Evolutionary conservation across 768 basidiomycete genomes (phyloP).

Genomic region (Pleurotus tuber-regium): DNA sequence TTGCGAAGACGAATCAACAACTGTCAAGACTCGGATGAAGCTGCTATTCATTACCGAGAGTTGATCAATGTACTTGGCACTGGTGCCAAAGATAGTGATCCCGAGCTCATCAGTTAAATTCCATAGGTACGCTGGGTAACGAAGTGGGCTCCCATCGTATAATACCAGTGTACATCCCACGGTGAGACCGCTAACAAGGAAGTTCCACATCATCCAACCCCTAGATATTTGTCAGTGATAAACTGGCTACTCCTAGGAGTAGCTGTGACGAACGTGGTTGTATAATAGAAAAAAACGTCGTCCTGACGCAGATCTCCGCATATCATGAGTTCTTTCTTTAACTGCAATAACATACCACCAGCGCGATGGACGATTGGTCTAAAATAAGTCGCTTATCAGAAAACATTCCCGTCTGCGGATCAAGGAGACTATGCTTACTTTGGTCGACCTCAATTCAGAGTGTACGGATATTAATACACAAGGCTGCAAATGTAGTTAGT

Average conservation of each 20-base stretch:
- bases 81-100: conserved; percentile 79
- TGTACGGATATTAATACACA: neutral
- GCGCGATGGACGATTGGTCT: conserved; percentile 79
- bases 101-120: conserved; percentile 62
- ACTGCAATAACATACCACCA: conserved; percentile 75
- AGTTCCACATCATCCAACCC: conserved; percentile 95
- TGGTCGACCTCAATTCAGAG: conserved; percentile 33
- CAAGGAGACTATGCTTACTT: conserved; percentile 40
- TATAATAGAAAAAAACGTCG: conserved; percentile 83
- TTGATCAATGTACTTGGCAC: conserved; percentile 81
- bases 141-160: conserved; percentile 80
- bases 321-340: conserved; percentile 68
- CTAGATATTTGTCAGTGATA: conserved; percentile 30
- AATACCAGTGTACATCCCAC: conserved; percentile 70
- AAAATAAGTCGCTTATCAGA: conserved; percentile 11
- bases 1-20: conserved; percentile 14
- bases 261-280: conserved; percentile 59
- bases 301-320: conserved; percentile 63
- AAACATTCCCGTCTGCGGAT: conserved; percentile 11
- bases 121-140: conserved; percentile 66
- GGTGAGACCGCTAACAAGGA: conserved; percentile 63
- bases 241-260: neutral
- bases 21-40: conserved; percentile 7
- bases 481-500: neutral
- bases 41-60: conserved; percentile 51